phyloP scores from a whole-genome alignment of 2,329 filamentous ascomycete species.

The Fusarium sp. region DNA sequence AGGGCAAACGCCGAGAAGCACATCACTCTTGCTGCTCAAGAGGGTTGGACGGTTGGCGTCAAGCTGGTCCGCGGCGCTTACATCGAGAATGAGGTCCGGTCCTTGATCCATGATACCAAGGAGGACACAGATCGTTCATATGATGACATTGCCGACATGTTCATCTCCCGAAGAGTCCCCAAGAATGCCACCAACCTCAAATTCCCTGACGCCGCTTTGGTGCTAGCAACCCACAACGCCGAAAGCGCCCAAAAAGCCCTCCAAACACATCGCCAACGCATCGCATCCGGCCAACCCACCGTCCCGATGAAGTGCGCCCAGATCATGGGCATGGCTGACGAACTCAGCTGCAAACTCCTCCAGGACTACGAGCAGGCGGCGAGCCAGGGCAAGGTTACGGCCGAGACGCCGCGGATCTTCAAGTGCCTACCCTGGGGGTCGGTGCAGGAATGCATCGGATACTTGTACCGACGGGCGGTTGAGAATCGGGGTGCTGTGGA shows the following conservation, averaged over 20 bases:
- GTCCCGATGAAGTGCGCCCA: slow-evolving; percentile 62
- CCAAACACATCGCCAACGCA: slow-evolving; percentile 55
- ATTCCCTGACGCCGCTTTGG: slow-evolving; percentile 60
- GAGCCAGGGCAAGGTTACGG: background rate
- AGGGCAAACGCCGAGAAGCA: slow-evolving; percentile 57
- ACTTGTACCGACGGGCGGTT: slow-evolving; percentile 52
- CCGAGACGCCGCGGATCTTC: slow-evolving; percentile 46
- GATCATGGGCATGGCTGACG: slow-evolving; percentile 69
- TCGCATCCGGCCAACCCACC: slow-evolving; percentile 48
- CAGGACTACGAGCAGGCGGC: slow-evolving; percentile 47
- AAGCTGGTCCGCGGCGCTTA: slow-evolving; percentile 70
- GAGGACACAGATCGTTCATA: slow-evolving; percentile 65
- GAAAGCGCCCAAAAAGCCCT: slow-evolving; percentile 56
- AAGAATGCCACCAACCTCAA: slow-evolving; percentile 14
- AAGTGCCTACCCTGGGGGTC: slow-evolving; percentile 57
- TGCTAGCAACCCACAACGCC: slow-evolving; percentile 67
- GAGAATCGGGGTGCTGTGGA: slow-evolving; percentile 55
- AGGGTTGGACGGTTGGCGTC: slow-evolving; percentile 65
- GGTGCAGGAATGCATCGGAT: slow-evolving; percentile 54
- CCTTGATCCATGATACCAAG: slow-evolving; percentile 64
- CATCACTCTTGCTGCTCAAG: slow-evolving; percentile 58
- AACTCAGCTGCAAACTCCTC: slow-evolving; percentile 64
- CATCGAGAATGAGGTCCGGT: slow-evolving; percentile 61
- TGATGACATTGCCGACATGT: slow-evolving; percentile 60
- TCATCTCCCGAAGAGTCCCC: slow-evolving; percentile 53